Evolutionary conservation across 1,284 basidiomycete genomes (phyloP), one percentile per base, ranked within the genome.

Genomic region (Sphagnurus paluster): DNA sequence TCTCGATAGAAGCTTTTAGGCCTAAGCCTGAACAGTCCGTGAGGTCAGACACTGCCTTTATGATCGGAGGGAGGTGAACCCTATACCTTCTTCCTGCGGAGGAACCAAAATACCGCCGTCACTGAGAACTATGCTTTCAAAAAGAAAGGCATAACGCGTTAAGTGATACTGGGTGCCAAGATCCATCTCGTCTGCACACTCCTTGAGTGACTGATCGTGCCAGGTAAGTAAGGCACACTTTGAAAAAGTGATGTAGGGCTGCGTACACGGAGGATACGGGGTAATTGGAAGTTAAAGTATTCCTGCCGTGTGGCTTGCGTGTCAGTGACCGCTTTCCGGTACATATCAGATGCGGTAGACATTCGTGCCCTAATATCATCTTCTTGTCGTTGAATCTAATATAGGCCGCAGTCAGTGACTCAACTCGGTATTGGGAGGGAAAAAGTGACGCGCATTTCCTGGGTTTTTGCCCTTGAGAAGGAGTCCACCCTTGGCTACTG

Each of bases 141-240:
- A 97, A 19, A 98, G 70, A 70, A 93, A 98, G 0, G 94, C 92
- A 65, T 97, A 99, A 61, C 95, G 80, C 1, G 92, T 87, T 34
- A 99, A 75, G 67, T 99, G 96, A 66, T 98, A 99, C 67, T 99
- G 96, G 9, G 91, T 92, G 11, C 95, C 97, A 34, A 98, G 76
- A 65, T 99, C 97, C 49, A 98, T 87, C 67, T 99, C 97, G 59
- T 98, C 95, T 9, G 91, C 83, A 56, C 91, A 91, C 64, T 98
- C 95, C 66, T 98, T 98, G 48, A 99, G 75, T n/a, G 90, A 79
- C 92, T 95, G 58, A 17, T 49, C 40, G 42, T 14, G n/a, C n/a
- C n/a, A n/a, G n/a, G n/a, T 16, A 24, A 2, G 32, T 52, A 17
- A 52, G 30, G 23, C 11, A 38, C 93, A 45, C 93, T 71, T 13